phyloP scores from a whole-genome alignment of 2,329 filamentous ascomycete genomes.

The Diplodia seriata region DNA sequence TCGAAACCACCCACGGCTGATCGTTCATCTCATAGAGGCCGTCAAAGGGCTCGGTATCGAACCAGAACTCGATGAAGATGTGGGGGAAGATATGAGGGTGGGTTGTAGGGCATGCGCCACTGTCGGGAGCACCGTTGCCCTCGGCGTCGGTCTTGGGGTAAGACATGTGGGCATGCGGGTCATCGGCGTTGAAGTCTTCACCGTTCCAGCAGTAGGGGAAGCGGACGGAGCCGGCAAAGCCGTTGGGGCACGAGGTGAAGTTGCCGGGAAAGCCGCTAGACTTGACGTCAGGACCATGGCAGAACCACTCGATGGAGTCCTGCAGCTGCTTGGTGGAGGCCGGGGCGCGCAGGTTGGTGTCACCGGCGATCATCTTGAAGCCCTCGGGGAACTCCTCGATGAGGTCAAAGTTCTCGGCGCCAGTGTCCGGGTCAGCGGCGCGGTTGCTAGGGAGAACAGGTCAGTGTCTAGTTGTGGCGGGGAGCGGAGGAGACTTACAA shows the following conservation, averaged over 20 bases:
- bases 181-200: conserved; percentile 42
- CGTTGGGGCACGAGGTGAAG: conserved; percentile 47
- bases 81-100: conserved; percentile 45
- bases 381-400: conserved; percentile 47
- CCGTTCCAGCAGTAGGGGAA: conserved; percentile 51
- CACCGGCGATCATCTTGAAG: conserved; percentile 49
- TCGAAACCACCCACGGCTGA: conserved; percentile 46
- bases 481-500: conserved; percentile 4
- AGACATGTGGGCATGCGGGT: conserved; percentile 48
- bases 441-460: conserved; percentile 18
- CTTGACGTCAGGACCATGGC: conserved; percentile 32
- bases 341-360: conserved; percentile 41
- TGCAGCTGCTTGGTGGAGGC: conserved; percentile 38
- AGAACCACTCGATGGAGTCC: conserved; percentile 37
- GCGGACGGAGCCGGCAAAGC: conserved; percentile 45
- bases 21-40: conserved; percentile 42
- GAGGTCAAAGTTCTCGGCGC: conserved; percentile 41
- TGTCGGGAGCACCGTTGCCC: conserved; percentile 43
- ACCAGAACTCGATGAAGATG: conserved; percentile 52
- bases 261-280: conserved; percentile 45
- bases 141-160: conserved; percentile 45
- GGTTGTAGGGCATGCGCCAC: conserved; percentile 45
- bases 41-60: conserved; percentile 45
- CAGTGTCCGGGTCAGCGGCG: conserved; percentile 40
- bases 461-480: neutral